Percentiles rank a stretch among this genome's conserved stretches.
Evolutionary conservation across 2,329 filamentous ascomycete genomes (phyloP).

Genomic region (Cladosporium phlei): DNA sequence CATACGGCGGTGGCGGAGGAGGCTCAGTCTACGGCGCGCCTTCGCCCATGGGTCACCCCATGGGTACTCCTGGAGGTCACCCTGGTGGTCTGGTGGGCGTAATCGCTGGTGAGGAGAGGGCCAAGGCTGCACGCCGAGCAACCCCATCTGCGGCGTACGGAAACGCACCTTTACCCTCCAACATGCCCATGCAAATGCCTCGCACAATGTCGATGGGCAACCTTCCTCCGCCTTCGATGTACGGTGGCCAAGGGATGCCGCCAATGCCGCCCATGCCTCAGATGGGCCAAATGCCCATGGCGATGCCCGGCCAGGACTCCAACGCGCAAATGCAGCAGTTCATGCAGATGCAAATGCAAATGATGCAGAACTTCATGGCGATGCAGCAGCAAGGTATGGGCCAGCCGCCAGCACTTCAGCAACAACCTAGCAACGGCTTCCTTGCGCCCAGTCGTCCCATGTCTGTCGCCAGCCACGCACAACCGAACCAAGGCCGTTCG

Average conservation of each 20-base stretch:
- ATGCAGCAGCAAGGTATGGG: slow-evolving; percentile 33
- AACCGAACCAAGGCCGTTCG: slow-evolving; percentile 48
- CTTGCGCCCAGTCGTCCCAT: slow-evolving; percentile 28
- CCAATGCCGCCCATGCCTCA: slow-evolving; percentile 25
- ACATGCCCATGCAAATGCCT: slow-evolving; percentile 28
- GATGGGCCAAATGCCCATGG: slow-evolving; percentile 24
- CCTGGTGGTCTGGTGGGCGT: slow-evolving; percentile 81
- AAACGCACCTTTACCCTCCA: slow-evolving; percentile 26
- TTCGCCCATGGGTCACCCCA: slow-evolving; percentile 4
- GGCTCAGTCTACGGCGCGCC: slow-evolving; percentile 33
- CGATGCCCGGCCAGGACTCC: slow-evolving; percentile 19
- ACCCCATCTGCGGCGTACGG: slow-evolving; percentile 58
- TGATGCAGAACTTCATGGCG: slow-evolving; percentile 37
- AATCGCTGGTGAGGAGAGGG: slow-evolving; percentile 79
- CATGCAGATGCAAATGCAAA: slow-evolving; percentile 37
- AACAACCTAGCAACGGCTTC: slow-evolving; percentile 14
- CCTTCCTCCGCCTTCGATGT: slow-evolving; percentile 23
- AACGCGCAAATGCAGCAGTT: slow-evolving; percentile 33
- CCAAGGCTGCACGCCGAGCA: slow-evolving; percentile 69
- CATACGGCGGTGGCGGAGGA: slow-evolving; percentile 35
- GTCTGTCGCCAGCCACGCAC: slow-evolving; percentile 41
- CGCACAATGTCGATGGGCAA: slow-evolving; percentile 33
- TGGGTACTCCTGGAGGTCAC: slow-evolving; percentile 37
- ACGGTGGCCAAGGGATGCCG: slow-evolving; percentile 21
- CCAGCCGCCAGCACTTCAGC: slow-evolving; percentile 13